Percentiles rank a stretch among this genome's conserved stretches.
Conservation (phyloP, 495 filamentous ascomycete genomes). For the Bathelium albidoporum region DNA sequence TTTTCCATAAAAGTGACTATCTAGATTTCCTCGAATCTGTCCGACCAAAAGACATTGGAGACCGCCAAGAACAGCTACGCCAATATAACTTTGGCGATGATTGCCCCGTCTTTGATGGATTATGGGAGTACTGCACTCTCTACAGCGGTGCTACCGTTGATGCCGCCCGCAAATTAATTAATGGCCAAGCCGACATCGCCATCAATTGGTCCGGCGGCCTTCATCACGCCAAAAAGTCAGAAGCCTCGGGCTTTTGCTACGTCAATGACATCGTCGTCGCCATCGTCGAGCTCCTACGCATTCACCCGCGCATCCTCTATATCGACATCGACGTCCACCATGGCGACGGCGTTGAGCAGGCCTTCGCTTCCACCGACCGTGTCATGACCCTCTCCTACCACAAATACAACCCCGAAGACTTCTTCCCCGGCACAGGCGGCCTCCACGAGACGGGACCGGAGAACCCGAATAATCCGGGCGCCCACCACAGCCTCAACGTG, state of each 20-base stretch:
- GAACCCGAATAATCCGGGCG: slow-evolving; percentile 50
- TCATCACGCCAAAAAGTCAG: slow-evolving; percentile 93
- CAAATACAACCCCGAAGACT: slow-evolving; percentile 77
- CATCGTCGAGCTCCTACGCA: slow-evolving; percentile 77
- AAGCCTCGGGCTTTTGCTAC: slow-evolving; percentile 95
- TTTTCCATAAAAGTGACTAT: slow-evolving; percentile 84
- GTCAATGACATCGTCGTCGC: slow-evolving; percentile 97
- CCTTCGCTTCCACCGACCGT: slow-evolving; percentile 91
- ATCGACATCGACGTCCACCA: slow-evolving; percentile 98
- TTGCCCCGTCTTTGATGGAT: slow-evolving; percentile 91
- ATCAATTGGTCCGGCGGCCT: slow-evolving; percentile 98
- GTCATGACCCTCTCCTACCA: slow-evolving; percentile 96
- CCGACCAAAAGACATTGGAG: slow-evolving; percentile 39
- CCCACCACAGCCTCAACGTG: slow-evolving; percentile 56
- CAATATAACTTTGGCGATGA: slow-evolving; percentile 84
- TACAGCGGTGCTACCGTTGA: slow-evolving; percentile 85
- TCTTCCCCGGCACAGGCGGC: slow-evolving; percentile 59
- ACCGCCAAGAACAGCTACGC: slow-evolving; percentile 38
- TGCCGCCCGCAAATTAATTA: slow-evolving; percentile 79
- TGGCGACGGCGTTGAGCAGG: slow-evolving; percentile 93
- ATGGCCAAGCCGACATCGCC: slow-evolving; percentile 81
- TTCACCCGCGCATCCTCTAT: slow-evolving; percentile 88
- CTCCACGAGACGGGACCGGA: slow-evolving; percentile 49
- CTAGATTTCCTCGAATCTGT: slow-evolving; percentile 67
- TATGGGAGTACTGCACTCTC: slow-evolving; percentile 89